Evolutionary conservation across 139 green algal species (phyloP), one percentile per base, ranked within the genome.

Genomic region (Eudorina sp.): DNA sequence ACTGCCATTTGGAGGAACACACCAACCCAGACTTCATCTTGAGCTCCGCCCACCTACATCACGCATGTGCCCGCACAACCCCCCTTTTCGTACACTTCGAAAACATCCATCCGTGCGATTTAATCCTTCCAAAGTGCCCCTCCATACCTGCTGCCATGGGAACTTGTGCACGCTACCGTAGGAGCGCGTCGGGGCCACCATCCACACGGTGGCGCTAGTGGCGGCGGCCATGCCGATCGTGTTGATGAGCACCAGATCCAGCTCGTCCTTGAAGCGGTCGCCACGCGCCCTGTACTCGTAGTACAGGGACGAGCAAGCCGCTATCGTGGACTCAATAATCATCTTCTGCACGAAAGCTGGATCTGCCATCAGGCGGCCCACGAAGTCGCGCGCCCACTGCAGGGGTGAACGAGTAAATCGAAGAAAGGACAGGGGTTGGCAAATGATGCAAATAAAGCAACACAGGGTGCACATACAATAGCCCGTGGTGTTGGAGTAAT

Each of bases 331-430:
- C 93, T 99, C 98, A 60, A 99, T 90, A 4, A 91, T 77, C 79
- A 99, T 79, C 95, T 99, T 99, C 58, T 98, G 96, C 48, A 97
- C 92, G 84, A 99, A 99, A 0, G 95, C 97, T 0, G 98, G 97
- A 92, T 99, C 98, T 16, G 96, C 98, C 97, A 99, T 99, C 13
- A 99, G 84, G 55, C 98, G 94, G 55, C 98, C 98, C 53, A 99
- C 95, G 84, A 99, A 97, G 53, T 95, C 95, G 18, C 97, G 94
- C 0, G 96, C 95, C 36, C 95, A 88, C 92, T 97, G 92, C 84
- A 70, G 41, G 41, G 1, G 62, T 25, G n/a, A n/a, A n/a, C n/a
- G n/a, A n/a, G n/a, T n/a, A n/a, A n/a, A n/a, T n/a, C n/a, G n/a
- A n/a, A n/a, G n/a, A n/a, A n/a, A n/a, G n/a, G n/a, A n/a, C n/a